These are phyloP conservation scores for Hypoxylon intermedium DNA, from an alignment of 495 filamentous ascomycete genomes.

Conservation along the genomic window DNA sequence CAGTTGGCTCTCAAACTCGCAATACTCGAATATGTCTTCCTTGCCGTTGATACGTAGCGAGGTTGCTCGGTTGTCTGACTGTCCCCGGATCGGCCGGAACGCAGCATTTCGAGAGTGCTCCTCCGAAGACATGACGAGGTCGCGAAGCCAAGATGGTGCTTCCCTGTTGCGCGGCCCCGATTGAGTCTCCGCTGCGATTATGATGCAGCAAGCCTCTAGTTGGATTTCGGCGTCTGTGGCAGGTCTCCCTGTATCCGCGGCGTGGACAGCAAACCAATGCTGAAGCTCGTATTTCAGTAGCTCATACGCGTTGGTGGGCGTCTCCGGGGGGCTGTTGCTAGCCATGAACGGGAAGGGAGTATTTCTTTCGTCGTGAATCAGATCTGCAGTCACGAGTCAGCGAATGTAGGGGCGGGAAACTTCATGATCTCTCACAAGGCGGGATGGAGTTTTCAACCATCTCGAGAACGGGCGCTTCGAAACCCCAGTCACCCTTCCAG, in stretches of 20 bases:
- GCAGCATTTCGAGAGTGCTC: conserved; percentile 44
- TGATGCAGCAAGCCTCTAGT: conserved; percentile 50
- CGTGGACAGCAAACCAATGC: conserved; percentile 47
- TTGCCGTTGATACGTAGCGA: conserved; percentile 57
- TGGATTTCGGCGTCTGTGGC: conserved; percentile 55
- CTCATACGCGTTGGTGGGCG: conserved; percentile 58
- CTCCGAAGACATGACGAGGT: conserved; percentile 56
- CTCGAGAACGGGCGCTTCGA: conserved; percentile 63
- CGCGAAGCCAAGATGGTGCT: conserved; percentile 59
- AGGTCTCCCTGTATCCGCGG: conserved; percentile 35
- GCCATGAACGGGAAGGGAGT: conserved; percentile 54
- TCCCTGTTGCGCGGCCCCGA: conserved; percentile 37
- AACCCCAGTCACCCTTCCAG: conserved; percentile 78
- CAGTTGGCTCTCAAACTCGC: conserved; percentile 56
- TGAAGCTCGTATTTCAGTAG: conserved; percentile 58
- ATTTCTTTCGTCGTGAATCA: conserved; percentile 65
- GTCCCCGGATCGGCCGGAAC: conserved; percentile 45
- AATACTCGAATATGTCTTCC: conserved; percentile 55
- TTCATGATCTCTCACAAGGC: conserved; percentile 55
- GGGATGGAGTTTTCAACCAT: conserved; percentile 72
- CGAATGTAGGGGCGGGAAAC: conserved; percentile 19
- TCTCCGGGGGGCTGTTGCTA: conserved; percentile 40
- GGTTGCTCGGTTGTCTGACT: conserved; percentile 42
- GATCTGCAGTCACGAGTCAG: conserved; percentile 45
- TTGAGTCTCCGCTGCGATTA: conserved; percentile 49